These are phyloP conservation scores for Entrophospora sp. DNA, from an alignment of 192 early-diverging fungal species.

Conservation along the genomic window DNA sequence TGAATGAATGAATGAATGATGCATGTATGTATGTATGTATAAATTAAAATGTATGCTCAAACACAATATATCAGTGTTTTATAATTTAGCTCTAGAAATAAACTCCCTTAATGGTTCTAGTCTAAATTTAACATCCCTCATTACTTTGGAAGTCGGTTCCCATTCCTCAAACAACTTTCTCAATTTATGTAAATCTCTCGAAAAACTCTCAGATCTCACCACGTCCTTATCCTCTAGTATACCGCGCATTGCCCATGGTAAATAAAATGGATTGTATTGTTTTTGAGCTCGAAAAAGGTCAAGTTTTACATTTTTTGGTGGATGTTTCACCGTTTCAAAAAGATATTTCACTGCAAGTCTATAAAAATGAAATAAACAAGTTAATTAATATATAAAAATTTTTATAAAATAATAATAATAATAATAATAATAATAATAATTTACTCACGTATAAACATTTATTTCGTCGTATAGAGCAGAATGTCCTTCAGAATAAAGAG, in stretches of 20 bases:
- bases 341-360: slow-evolving; percentile 27
- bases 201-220: slow-evolving; percentile 36
- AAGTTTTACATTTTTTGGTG: slow-evolving; percentile 30
- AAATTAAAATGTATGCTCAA: no score
- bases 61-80: no score
- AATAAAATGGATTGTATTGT: slow-evolving; percentile 79
- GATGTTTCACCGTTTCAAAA: slow-evolving; percentile 25
- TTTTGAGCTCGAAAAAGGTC: slow-evolving; percentile 55
- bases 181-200: slow-evolving; percentile 58
- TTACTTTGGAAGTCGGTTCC: slow-evolving; percentile 59
- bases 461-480: slow-evolving; percentile 89
- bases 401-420: neutral
- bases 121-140: slow-evolving; percentile 85
- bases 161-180: slow-evolving; percentile 67
- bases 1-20: no score
- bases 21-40: no score
- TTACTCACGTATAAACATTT: slow-evolving; percentile 62
- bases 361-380: slow-evolving; percentile 4
- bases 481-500: slow-evolving; percentile 84
- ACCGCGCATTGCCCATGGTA: slow-evolving; percentile 91
- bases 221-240: slow-evolving; percentile 68
- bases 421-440: neutral
- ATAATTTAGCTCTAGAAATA: no score
- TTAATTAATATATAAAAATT: neutral
- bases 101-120: slow-evolving; percentile 70